phyloP scores from a whole-genome alignment of 2,329 filamentous ascomycete genomes.

The Pseudonectria foliicola region DNA sequence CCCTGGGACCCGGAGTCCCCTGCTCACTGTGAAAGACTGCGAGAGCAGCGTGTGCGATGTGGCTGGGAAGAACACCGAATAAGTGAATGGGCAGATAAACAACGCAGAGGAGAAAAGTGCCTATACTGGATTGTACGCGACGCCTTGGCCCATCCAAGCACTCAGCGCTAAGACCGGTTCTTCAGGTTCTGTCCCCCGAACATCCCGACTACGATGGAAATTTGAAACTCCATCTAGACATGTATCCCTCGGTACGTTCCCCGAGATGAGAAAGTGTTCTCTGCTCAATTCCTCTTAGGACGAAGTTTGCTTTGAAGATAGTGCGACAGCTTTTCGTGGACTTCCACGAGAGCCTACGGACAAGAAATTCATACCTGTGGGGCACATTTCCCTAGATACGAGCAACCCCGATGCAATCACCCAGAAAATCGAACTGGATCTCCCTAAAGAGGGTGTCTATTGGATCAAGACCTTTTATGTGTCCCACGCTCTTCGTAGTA shows the following conservation, averaged over 20 bases:
- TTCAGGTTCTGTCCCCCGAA: slow-evolving; percentile 2
- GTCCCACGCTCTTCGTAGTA: slow-evolving; percentile 14
- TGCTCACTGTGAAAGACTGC: slow-evolving; percentile 7
- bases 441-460: slow-evolving; percentile 14
- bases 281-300: slow-evolving; percentile 6
- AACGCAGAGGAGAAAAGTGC: slow-evolving; percentile 13
- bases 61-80: slow-evolving; percentile 16
- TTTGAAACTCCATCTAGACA: slow-evolving; percentile 9
- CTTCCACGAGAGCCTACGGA: slow-evolving; percentile 9
- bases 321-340: slow-evolving; percentile 9
- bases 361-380: slow-evolving; percentile 11
- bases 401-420: slow-evolving; percentile 8
- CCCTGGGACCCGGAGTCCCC: slow-evolving; percentile 18
- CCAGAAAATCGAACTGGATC: slow-evolving; percentile 5
- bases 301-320: slow-evolving; percentile 9
- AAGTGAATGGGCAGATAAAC: slow-evolving; percentile 11
- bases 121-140: slow-evolving; percentile 20
- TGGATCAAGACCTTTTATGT: slow-evolving; percentile 27
- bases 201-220: slow-evolving; percentile 1
- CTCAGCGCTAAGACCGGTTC: no score
- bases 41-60: slow-evolving; percentile 13
- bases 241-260: slow-evolving; percentile 7
- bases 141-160: not conserved
- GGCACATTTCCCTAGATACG: slow-evolving; percentile 20
- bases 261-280: rapidly evolving